phyloP scores from a whole-genome alignment of 208 protist species.

The Tritrichomonas foetus region DNA sequence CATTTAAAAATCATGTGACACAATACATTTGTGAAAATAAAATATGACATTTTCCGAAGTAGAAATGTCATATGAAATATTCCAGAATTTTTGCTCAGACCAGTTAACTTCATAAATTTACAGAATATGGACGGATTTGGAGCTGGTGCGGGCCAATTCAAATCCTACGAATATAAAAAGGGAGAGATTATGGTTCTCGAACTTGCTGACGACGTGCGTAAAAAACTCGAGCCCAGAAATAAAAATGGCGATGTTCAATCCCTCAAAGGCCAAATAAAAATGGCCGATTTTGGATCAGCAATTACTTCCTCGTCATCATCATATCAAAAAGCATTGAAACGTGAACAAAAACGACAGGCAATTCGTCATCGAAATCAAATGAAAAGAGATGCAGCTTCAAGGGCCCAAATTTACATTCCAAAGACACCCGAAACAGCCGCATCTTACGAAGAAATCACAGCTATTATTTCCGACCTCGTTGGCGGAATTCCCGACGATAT shows the following conservation, averaged over 20 bases:
- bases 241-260: not conserved
- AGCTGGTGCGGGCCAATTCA: not conserved
- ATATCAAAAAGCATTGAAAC: not conserved
- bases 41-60: too few species aligned
- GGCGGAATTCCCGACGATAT: not conserved
- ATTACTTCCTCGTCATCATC: not conserved
- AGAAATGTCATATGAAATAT: too few species aligned
- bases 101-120: too few species aligned
- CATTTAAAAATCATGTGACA: too few species aligned
- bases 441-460: not conserved
- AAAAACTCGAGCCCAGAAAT: not conserved
- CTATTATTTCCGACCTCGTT: not conserved
- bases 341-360: not conserved
- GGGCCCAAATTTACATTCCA: slow-evolving; percentile 38
- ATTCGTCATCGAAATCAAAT: not conserved
- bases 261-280: not conserved
- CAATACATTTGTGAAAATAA: too few species aligned
- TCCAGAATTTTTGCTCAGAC: too few species aligned
- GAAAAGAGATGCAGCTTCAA: not conserved
- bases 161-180: not conserved
- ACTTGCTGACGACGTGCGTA: not conserved
- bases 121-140: not conserved
- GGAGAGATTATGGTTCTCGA: slow-evolving; percentile 15
- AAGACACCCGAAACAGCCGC: not conserved
- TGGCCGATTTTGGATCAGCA: slow-evolving; percentile 17